A percentile compares a stretch with the other conserved stretches of the same genome.
phyloP scores from a whole-genome alignment of 768 basidiomycete genomes.

The Pleurotus cornucopiae region DNA sequence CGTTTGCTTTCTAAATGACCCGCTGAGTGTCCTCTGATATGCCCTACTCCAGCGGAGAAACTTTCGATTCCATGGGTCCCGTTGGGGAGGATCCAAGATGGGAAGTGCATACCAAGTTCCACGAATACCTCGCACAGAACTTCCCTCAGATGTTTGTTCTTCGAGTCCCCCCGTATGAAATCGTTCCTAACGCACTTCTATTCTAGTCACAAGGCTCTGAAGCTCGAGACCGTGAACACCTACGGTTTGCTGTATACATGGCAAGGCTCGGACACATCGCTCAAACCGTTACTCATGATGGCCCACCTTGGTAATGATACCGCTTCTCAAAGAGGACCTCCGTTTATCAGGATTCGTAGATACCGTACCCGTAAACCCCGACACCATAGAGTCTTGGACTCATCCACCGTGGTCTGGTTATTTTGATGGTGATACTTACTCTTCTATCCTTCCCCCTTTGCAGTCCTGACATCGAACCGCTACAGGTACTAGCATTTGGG shows the following conservation, averaged over 20 bases:
- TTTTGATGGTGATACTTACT: constrained; percentile 38
- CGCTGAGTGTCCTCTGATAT: neutral
- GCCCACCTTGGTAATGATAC: constrained; percentile 53
- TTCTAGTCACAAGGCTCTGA: constrained; percentile 49
- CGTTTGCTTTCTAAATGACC: constrained; percentile 11
- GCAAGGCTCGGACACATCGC: constrained; percentile 53
- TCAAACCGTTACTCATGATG: constrained; percentile 66
- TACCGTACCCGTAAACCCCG: constrained; percentile 57
- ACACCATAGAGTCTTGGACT: constrained; percentile 45
- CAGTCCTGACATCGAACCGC: neutral
- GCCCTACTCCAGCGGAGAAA: constrained; percentile 38
- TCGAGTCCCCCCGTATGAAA: neutral
- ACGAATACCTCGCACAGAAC: constrained; percentile 43
- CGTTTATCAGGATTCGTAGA: constrained; percentile 28
- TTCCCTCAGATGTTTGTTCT: constrained; percentile 65
- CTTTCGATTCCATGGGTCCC: constrained; percentile 43
- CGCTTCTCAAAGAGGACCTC: neutral
- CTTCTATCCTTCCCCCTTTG: neutral
- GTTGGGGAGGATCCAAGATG: constrained; percentile 49
- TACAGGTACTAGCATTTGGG: constrained; percentile 62
- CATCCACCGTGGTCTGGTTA: constrained; percentile 58
- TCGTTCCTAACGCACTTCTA: neutral
- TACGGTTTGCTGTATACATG: constrained; percentile 75
- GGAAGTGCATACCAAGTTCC: constrained; percentile 49
- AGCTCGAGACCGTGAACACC: constrained; percentile 68